These are phyloP conservation scores for Daedaleopsis nitida DNA, from an alignment of 768 basidiomycete species.

Conservation along the genomic window DNA sequence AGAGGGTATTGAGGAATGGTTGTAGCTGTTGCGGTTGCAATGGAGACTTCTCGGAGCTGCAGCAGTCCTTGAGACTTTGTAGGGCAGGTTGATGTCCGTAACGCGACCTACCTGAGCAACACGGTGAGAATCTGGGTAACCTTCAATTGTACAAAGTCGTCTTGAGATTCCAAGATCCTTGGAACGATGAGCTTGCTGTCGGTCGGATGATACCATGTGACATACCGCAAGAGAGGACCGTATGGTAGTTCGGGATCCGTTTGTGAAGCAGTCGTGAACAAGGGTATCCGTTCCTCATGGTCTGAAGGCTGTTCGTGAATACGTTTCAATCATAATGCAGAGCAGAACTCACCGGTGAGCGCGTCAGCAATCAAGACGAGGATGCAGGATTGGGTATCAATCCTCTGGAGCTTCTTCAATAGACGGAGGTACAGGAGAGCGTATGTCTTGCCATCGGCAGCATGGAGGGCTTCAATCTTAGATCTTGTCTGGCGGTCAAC, in stretches of 20 bases:
- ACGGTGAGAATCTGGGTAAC: slow-evolving; percentile 85
- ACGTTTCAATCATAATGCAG: not conserved
- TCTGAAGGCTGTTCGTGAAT: slow-evolving; percentile 45
- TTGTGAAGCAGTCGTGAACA: slow-evolving; percentile 65
- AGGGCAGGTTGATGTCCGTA: slow-evolving; percentile 31
- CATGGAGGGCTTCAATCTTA: slow-evolving; percentile 73
- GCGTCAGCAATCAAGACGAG: slow-evolving; percentile 90
- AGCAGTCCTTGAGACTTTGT: not conserved
- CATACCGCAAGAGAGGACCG: slow-evolving; percentile 71
- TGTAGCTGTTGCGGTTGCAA: slow-evolving; percentile 31
- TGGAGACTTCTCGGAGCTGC: slow-evolving; percentile 31
- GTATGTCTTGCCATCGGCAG: slow-evolving; percentile 83
- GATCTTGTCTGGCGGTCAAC: slow-evolving; percentile 80
- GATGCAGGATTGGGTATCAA: slow-evolving; percentile 87
- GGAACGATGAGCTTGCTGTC: not conserved
- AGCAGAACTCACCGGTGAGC: slow-evolving; percentile 58
- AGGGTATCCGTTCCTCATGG: slow-evolving; percentile 82
- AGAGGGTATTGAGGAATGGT: slow-evolving; percentile 37
- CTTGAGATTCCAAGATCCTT: slow-evolving; percentile 81
- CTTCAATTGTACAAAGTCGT: slow-evolving; percentile 96
- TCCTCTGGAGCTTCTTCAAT: slow-evolving; percentile 81
- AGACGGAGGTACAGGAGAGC: slow-evolving; percentile 88
- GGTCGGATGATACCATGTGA: not conserved
- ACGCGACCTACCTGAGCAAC: slow-evolving; percentile 64
- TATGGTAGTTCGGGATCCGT: slow-evolving; percentile 82